A percentile compares a stretch with the other conserved stretches of the same genome.
phyloP scores from a whole-genome alignment of 2,329 filamentous ascomycete genomes.

The Arachnomyces sp. region DNA sequence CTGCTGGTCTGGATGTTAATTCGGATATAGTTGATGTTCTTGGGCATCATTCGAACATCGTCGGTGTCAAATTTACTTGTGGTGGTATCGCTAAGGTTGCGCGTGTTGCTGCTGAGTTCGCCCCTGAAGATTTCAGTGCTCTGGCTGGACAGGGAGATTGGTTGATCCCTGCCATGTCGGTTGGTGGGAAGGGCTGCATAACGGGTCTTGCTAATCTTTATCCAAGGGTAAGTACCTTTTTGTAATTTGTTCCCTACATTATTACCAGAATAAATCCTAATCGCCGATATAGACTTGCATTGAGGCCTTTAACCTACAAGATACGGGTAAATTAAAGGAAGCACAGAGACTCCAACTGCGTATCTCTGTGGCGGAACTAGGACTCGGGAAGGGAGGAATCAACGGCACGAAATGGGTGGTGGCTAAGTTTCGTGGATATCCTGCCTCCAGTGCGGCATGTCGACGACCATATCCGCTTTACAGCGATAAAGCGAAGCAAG shows the following conservation, averaged over 20 bases:
- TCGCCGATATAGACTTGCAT: constrained; percentile 32
- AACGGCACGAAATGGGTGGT: constrained; percentile 57
- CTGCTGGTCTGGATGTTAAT: constrained; percentile 37
- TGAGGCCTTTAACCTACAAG: constrained; percentile 43
- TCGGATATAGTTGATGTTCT: constrained; percentile 28
- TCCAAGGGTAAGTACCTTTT: constrained; percentile 35
- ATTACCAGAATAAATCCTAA: neutral
- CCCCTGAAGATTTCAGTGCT: constrained; percentile 30
- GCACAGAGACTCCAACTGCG: constrained; percentile 45
- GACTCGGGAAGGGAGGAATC: constrained; percentile 51
- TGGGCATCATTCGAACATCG: constrained; percentile 28
- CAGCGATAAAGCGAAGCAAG: constrained; percentile 37
- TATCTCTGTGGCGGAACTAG: constrained; percentile 48
- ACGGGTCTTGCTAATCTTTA: constrained; percentile 58
- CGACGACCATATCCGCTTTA: constrained; percentile 49
- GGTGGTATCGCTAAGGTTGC: constrained; percentile 36
- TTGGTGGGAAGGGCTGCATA: constrained; percentile 55
- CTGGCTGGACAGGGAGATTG: constrained; percentile 38
- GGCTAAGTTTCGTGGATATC: constrained; percentile 47
- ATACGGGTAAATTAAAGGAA: constrained; percentile 40
- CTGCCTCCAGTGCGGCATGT: constrained; percentile 44
- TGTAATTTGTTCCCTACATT: neutral
- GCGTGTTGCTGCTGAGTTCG: constrained; percentile 29
- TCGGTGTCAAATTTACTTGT: constrained; percentile 31
- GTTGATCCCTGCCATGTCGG: constrained; percentile 49